Percentiles rank a stretch among this genome's conserved stretches.
Conservation (phyloP, 352 stramenopile species). For the Globisporangium middletonii region DNA sequence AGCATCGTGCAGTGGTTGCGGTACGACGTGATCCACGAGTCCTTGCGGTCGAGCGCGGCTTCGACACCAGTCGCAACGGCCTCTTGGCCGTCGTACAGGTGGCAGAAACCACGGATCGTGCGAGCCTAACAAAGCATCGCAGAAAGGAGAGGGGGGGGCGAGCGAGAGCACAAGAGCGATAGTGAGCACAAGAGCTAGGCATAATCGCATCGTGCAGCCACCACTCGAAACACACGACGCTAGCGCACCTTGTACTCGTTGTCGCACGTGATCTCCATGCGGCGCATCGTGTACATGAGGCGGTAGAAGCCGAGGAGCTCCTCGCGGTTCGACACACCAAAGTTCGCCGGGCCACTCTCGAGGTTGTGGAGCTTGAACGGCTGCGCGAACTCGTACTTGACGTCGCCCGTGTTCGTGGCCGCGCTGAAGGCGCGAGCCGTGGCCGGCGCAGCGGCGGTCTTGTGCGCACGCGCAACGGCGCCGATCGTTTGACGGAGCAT, state of each 20-base stretch:
- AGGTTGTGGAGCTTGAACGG: constrained; percentile 83
- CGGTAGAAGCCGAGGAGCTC: constrained; percentile 96
- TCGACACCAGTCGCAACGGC: constrained; percentile 98
- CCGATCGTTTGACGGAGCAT: constrained; percentile 61
- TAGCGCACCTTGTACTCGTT: constrained; percentile 97
- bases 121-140: constrained; percentile 25
- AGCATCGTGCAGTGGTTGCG: constrained; percentile 98
- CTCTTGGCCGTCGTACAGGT: constrained; percentile 99
- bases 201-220: background rate
- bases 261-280: constrained; percentile 99
- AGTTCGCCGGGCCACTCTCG: constrained; percentile 55
- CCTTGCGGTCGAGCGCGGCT: constrained; percentile 89
- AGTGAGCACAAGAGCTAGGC: background rate
- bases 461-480: constrained; percentile 28
- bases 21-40: constrained; percentile 99
- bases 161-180: background rate
- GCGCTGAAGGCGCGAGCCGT: constrained; percentile 53
- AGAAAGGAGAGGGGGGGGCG: background rate
- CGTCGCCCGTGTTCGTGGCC: constrained; percentile 32
- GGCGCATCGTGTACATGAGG: constrained; percentile 99
- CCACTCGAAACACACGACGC: no score
- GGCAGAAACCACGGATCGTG: constrained; percentile 98
- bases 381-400: constrained; percentile 62
- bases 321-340: constrained; percentile 89
- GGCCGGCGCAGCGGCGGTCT: constrained; percentile 14